Percentiles rank a stretch among this genome's conserved stretches.
Conservation (phyloP, 2,329 filamentous ascomycete genomes). For the Penicillium sp. region DNA sequence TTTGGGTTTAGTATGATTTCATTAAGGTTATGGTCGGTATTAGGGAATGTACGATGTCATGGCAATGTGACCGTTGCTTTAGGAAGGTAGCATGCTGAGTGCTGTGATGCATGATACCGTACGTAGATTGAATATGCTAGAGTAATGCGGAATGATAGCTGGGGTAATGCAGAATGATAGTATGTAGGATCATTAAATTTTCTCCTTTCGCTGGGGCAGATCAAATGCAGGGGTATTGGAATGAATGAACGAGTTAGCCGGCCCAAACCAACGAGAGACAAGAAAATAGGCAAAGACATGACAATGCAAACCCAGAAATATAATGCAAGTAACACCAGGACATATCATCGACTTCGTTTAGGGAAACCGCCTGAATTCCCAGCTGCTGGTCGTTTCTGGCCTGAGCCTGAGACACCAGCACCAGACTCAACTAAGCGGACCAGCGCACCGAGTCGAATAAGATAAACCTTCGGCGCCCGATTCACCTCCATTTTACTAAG, state of each 20-base stretch:
- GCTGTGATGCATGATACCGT: background rate
- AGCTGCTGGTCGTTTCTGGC: conserved; percentile 36
- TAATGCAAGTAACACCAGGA: background rate
- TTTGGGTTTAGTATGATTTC: background rate
- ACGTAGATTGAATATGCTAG: background rate
- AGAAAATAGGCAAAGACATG: background rate
- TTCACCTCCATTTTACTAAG: conserved; percentile 48
- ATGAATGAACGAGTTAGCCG: conserved; percentile 23
- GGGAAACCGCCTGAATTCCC: conserved; percentile 30
- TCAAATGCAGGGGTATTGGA: conserved; percentile 26
- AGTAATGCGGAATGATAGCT: background rate
- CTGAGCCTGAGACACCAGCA: conserved; percentile 13
- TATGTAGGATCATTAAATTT: background rate
- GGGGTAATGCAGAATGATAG: background rate
- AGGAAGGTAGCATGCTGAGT: background rate
- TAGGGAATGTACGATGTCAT: background rate
- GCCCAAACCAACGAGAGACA: conserved; percentile 17
- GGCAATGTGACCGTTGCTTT: background rate
- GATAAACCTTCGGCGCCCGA: conserved; percentile 37
- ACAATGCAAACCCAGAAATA: background rate
- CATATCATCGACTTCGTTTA: conserved; percentile 35
- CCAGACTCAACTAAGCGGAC: conserved; percentile 31
- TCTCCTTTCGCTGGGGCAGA: conserved; percentile 8
- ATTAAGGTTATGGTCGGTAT: background rate
- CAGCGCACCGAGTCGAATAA: conserved; percentile 34